Conservation (phyloP, 768 basidiomycete genomes). For the Agrocybe chaxingu region DNA sequence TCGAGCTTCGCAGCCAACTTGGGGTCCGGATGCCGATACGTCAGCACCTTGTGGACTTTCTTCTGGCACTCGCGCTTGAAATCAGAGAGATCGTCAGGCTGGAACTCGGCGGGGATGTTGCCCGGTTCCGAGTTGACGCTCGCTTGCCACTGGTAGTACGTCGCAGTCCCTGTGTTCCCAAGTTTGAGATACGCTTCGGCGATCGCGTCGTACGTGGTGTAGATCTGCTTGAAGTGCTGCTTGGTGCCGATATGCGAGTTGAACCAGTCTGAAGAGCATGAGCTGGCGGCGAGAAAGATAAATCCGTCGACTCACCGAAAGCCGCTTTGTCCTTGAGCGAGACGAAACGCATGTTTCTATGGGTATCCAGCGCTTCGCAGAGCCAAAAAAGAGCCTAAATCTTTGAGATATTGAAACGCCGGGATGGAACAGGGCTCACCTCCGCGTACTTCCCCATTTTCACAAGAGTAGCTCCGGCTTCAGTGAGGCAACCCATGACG, state of each 20-base stretch:
- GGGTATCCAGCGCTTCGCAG: neutral
- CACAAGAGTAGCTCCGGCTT: neutral
- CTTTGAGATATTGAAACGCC: neutral
- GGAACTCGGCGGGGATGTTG: neutral
- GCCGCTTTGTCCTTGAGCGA: neutral
- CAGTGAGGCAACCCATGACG: neutral
- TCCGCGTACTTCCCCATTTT: constrained; percentile 1
- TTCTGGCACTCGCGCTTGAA: neutral
- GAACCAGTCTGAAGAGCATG: neutral
- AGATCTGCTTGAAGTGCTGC: neutral
- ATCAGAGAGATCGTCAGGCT: too few species aligned
- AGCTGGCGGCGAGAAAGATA: neutral
- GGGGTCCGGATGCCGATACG: neutral
- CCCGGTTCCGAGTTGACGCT: neutral
- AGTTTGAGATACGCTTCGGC: neutral
- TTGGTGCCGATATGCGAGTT: neutral
- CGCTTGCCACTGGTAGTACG: neutral
- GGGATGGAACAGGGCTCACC: neutral
- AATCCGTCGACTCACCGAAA: neutral
- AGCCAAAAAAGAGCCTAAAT: neutral
- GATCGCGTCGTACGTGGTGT: neutral
- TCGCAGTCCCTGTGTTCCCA: neutral
- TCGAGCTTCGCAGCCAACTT: neutral
- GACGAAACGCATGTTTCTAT: neutral
- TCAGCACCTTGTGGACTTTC: neutral